A percentile compares a stretch with the other conserved stretches of the same genome.
phyloP scores from a whole-genome alignment of 2,329 filamentous ascomycete species.

The Nothophoma quercina region DNA sequence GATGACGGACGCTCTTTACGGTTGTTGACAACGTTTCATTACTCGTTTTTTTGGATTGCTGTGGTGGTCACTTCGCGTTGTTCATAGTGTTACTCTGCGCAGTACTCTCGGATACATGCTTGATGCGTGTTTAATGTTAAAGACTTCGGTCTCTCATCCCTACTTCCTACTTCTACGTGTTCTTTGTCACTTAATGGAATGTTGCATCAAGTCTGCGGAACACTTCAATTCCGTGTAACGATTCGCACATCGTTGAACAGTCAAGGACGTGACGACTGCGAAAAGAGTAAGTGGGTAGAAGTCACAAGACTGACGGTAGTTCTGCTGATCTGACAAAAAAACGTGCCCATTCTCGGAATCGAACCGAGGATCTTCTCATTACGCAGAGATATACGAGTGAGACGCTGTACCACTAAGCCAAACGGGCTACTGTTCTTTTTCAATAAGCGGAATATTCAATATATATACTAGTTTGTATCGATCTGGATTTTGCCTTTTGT shows the following conservation, averaged over 20 bases:
- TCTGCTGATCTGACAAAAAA: too few species aligned
- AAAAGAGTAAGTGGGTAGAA: too few species aligned
- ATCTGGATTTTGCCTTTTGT: too few species aligned
- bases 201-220: too few species aligned
- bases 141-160: neutral
- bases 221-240: too few species aligned
- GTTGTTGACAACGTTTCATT: too few species aligned
- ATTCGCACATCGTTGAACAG: too few species aligned
- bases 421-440: constrained; percentile 7
- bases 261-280: too few species aligned
- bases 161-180: too few species aligned
- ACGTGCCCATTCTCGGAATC: constrained; percentile 24
- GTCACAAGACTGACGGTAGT: too few species aligned
- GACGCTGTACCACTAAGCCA: constrained; percentile 27
- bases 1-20: neutral
- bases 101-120: neutral
- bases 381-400: constrained; percentile 17
- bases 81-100: neutral
- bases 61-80: neutral
- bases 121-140: neutral
- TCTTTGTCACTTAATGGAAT: too few species aligned
- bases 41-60: neutral
- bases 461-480: too few species aligned
- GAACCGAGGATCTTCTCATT: constrained; percentile 26
- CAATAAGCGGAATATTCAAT: neutral